A percentile compares a stretch with the other conserved stretches of the same genome.
phyloP scores from a whole-genome alignment of 1,284 basidiomycete species.

The Sphagnurus paluster region DNA sequence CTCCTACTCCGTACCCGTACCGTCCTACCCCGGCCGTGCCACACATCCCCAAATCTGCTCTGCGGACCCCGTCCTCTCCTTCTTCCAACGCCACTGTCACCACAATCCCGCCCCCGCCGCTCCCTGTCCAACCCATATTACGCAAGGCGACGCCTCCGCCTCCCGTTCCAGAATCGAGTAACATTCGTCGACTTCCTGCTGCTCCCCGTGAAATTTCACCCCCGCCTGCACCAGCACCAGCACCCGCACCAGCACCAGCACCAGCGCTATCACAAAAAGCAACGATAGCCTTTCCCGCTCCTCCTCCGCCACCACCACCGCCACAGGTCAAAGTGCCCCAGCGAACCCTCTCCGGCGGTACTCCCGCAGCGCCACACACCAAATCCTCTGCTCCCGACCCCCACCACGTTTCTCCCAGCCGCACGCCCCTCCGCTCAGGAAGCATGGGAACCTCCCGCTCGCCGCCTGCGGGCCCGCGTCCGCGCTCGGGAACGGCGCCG shows the following conservation, averaged over 20 bases:
- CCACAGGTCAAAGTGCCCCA: constrained; percentile 4
- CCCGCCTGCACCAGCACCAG: constrained; percentile 6
- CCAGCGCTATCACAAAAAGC: too few species aligned
- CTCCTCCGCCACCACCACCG: too few species aligned
- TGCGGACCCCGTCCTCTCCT: constrained; percentile 7
- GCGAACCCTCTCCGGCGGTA: constrained; percentile 8
- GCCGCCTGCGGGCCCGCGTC: constrained; percentile 18
- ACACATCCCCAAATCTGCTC: constrained; percentile 4
- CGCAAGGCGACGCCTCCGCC: constrained; percentile 1
- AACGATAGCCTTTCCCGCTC: too few species aligned
- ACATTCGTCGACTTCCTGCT: constrained; percentile 16
- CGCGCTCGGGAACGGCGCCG: constrained; percentile 9
- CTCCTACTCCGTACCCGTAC: constrained; percentile 13
- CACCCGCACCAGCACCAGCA: constrained; percentile 3
- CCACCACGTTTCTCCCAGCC: constrained; percentile 2
- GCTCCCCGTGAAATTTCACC: constrained; percentile 9
- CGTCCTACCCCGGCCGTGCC: constrained; percentile 7
- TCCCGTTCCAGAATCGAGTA: constrained; percentile 3
- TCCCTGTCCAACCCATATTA: neutral
- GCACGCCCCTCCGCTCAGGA: constrained; percentile 10
- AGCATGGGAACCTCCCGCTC: constrained; percentile 11
- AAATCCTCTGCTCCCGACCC: constrained; percentile 2
- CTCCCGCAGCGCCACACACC: constrained; percentile 4
- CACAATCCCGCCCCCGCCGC: neutral
- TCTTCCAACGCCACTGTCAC: constrained; percentile 5